Base-by-base conservation (phyloP, 2,329 filamentous ascomycete genomes). In the Colletotrichum spinosum region DNA sequence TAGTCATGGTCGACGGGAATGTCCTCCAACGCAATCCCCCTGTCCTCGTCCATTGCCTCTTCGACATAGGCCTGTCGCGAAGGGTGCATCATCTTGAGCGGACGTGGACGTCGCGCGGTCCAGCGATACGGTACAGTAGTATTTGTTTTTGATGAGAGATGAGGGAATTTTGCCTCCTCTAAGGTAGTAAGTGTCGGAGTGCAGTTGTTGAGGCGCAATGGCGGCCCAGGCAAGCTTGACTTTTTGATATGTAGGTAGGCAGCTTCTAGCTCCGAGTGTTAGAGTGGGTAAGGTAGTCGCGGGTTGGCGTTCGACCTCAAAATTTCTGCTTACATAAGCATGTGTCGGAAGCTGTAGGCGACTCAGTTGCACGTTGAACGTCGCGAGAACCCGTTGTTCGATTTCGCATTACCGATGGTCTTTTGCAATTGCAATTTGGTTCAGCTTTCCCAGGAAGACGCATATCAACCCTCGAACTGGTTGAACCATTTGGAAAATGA, bases 11-110 rank as follows among this genome's bases (percentile, higher is more conserved):
- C 94, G 69, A 84, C 80, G 45, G 82, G 85, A 44, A 88, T 74
- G 67, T 84, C 82, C 65, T 84, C 80, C 44, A 86, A 70, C 65
- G 83, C 80, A 55, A 85, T 78, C 45, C 81, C 81, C 67, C 72
- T 73, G 59, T 72, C 72, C 51, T 75, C 72, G 70, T 78, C 71
- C 53, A 69, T 55, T 48, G 83, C 89, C 75, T 97, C 95, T 84
- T 98, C 95, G 69, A 98, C 94, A 79, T 97, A 97, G 46, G 95
- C 95, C 79, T 95, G 91, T 70, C 96, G 88, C 77, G 95, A 89
- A 64, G 95, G 95, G 83, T 97, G 95, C 82, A 97, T 89, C 81
- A 86, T 88, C 69, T 73, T 82, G 79, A 68, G 65, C 65, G 38
- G 8, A 41, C 37, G 15, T n/a, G 60, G 56, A 56, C 55, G 17